Base-by-base conservation (phyloP, 1,284 basidiomycete genomes). In the Malassezia psittaci region DNA sequence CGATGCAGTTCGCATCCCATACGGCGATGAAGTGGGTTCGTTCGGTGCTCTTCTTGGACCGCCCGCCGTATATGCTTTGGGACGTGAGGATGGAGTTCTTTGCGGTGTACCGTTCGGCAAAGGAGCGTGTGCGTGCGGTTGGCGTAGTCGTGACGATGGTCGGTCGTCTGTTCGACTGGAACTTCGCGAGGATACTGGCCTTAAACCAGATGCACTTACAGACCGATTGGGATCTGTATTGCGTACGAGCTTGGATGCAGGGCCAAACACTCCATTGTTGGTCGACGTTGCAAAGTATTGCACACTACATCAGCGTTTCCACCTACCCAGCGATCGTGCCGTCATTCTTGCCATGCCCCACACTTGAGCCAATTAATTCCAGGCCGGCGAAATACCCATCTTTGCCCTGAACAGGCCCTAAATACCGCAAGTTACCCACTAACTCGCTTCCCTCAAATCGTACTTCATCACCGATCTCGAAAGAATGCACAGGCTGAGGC, bases 321-420 rank as follows among this genome's bases (percentile, higher is more conserved):
- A 74, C 88, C 79, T 71, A 93, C 90, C 87, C 88, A 62, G 81
- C 81, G 3, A 94, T 90, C 42, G 83, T 83, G 18, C 93, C 93
- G 69, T 96, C 83, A 69, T 98, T 98, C 78, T 96, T 96, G 2
- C 93, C 93, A 72, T 87, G 87, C n/a, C 93, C 90, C 13, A 55
- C 55, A 33, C 66, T 66, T 15, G 63, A 63, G 16, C 68, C 69
- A 3, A 65, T 63, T 4, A 74, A 63, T 53, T 74, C 71, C 44
- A 74, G 60, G 21, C 71, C 71, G 0, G 71, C 71, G 49, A 63
- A 74, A 51, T 59, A 56, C 33, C 68, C 71, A 12, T 61, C 49
- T 41, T 63, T 64, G 59, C 63, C 63, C 2, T 66, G 48, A 11
- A 74, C 68, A 0, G 65, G 59, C 2, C 71, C 71, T 39, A 72